These are phyloP conservation scores for sweet orange (Citrus sinensis) DNA, from an alignment of 345 rosid genomes.

Conservation along the genomic window DNA sequence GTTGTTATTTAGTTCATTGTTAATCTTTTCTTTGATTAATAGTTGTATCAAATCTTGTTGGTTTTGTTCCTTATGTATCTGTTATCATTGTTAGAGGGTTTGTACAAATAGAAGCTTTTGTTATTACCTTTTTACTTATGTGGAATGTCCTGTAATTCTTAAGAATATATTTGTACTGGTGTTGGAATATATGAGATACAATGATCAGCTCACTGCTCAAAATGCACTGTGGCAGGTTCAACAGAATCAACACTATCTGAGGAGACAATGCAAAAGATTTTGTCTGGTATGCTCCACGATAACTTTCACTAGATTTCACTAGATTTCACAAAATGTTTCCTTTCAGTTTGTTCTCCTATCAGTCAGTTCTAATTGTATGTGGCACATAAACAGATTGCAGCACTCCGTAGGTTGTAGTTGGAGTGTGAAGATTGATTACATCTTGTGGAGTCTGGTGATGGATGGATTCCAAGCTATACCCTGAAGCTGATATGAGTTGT, in stretches of 20 bases:
- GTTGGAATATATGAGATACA: neutral
- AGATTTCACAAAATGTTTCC: neutral
- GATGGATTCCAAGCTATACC: neutral
- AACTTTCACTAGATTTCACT: neutral
- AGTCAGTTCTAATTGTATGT: neutral
- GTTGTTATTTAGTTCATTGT: neutral
- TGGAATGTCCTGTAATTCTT: neutral
- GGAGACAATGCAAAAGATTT: slow-evolving; percentile 58
- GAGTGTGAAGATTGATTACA: neutral
- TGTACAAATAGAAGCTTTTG: neutral
- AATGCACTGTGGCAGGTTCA: slow-evolving; percentile 32
- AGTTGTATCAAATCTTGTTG: neutral
- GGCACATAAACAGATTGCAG: neutral
- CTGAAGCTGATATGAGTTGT: slow-evolving; percentile 3
- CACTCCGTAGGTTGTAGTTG: slow-evolving; percentile 13
- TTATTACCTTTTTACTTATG: neutral
- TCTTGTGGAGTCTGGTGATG: slow-evolving; percentile 1
- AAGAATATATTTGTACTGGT: neutral
- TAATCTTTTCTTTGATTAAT: neutral
- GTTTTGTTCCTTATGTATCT: neutral
- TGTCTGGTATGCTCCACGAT: slow-evolving; percentile 44
- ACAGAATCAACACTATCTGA: slow-evolving; percentile 54
- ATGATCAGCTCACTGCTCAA: neutral
- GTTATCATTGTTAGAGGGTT: neutral
- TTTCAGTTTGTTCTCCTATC: slow-evolving; percentile 4